Evolutionary conservation across 2,329 filamentous ascomycete genomes (phyloP).

Genomic region (Cladorrhinum sp.): DNA sequence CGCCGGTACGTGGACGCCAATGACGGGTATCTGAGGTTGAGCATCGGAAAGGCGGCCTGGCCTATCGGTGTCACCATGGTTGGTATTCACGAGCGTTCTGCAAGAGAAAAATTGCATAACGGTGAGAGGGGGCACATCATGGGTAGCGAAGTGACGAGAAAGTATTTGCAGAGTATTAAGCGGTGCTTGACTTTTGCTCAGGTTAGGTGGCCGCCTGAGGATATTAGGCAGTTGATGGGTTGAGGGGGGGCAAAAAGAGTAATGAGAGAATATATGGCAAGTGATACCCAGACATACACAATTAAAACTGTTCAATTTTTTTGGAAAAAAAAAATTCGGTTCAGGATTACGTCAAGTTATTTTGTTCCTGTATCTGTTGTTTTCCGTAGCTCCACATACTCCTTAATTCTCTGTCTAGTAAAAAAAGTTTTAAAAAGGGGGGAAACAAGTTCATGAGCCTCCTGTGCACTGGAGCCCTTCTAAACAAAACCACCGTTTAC

Average conservation of each 20-base stretch:
- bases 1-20: slow-evolving; percentile 94
- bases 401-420: not conserved
- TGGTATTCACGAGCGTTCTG: slow-evolving; percentile 95
- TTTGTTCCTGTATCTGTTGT: not conserved
- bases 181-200: slow-evolving; percentile 94
- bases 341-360: too few relatives aligned
- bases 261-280: not conserved
- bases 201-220: slow-evolving; percentile 90
- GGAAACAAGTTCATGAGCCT: not conserved
- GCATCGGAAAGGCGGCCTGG: slow-evolving; percentile 96
- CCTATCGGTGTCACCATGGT: slow-evolving; percentile 99
- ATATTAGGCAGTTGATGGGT: slow-evolving; percentile 92
- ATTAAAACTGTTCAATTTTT: too few relatives aligned
- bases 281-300: slow-evolving; percentile 18
- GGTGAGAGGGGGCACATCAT: slow-evolving; percentile 89
- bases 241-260: too few relatives aligned
- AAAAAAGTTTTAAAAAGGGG: not conserved
- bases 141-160: slow-evolving; percentile 92
- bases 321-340: too few relatives aligned
- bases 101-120: slow-evolving; percentile 90
- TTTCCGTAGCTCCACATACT: not conserved
- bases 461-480: too few relatives aligned
- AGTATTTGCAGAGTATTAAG: slow-evolving; percentile 97
- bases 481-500: too few relatives aligned
- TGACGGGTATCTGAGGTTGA: slow-evolving; percentile 86